These are phyloP conservation scores for Aspergillus avenaceus DNA, from an alignment of 495 filamentous ascomycete species.

Conservation along the genomic window DNA sequence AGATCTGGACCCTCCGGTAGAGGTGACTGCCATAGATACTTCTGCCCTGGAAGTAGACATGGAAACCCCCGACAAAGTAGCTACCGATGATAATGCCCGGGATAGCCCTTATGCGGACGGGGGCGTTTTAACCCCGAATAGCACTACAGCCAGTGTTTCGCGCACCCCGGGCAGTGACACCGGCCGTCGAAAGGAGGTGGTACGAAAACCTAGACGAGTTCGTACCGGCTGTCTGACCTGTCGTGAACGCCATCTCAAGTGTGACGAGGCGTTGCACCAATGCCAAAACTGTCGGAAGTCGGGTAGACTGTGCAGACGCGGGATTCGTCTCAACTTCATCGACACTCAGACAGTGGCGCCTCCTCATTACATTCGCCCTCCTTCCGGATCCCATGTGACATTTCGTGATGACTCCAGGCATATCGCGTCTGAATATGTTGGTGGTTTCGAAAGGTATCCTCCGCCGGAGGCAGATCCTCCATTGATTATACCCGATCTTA, in stretches of 20 bases:
- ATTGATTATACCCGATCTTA: constrained; percentile 11
- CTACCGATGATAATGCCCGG: background rate
- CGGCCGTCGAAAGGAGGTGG: constrained; percentile 23
- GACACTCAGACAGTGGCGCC: constrained; percentile 73
- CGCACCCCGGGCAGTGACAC: constrained; percentile 10
- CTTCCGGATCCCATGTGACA: constrained; percentile 63
- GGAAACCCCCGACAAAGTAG: background rate
- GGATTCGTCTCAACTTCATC: constrained; percentile 88
- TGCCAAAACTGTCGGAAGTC: constrained; percentile 91
- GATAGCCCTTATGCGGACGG: constrained; percentile 5
- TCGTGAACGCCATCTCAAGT: constrained; percentile 72
- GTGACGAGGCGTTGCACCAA: constrained; percentile 75
- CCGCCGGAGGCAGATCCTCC: constrained; percentile 40
- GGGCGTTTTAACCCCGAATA: constrained; percentile 18
- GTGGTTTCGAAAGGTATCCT: constrained; percentile 73
- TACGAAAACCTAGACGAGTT: constrained; percentile 61
- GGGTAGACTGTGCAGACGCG: constrained; percentile 77
- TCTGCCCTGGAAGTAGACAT: background rate
- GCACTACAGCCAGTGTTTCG: constrained; percentile 5
- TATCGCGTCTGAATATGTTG: constrained; percentile 89
- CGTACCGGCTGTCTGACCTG: constrained; percentile 78
- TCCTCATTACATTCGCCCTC: constrained; percentile 55
- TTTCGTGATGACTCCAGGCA: constrained; percentile 88
- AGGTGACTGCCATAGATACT: background rate
- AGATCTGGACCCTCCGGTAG: constrained; percentile 1